phyloP scores from a whole-genome alignment of 139 green algal genomes.

The Monoraphidium neglectum region DNA sequence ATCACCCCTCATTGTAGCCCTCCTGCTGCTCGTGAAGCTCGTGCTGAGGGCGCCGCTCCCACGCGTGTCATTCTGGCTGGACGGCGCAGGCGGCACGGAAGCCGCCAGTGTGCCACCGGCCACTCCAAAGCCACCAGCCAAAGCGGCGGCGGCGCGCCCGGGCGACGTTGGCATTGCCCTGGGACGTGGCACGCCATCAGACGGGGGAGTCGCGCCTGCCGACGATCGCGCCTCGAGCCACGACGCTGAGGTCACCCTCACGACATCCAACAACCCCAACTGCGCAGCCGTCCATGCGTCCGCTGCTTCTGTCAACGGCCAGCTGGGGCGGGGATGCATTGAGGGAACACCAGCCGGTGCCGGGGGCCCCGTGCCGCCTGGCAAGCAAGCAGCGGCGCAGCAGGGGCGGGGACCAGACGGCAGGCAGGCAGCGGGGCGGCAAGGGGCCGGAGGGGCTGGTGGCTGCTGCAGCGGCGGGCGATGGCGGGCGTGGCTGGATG shows the following conservation, averaged over 20 bases:
- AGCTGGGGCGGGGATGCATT: no score
- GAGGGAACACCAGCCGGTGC: no score
- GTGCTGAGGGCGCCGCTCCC: conserved; percentile 37
- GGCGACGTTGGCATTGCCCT: neutral
- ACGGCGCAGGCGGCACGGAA: neutral
- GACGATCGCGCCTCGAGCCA: neutral
- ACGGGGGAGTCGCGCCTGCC: neutral
- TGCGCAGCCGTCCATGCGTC: no score
- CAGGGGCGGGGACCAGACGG: no score
- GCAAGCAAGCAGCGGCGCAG: no score
- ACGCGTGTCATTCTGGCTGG: neutral
- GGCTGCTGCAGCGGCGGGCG: no score
- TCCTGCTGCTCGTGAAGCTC: conserved; percentile 38
- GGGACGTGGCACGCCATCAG: neutral
- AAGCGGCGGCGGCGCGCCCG: neutral
- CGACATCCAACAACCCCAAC: no score
- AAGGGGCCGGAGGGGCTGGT: no score
- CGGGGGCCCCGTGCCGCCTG: no score
- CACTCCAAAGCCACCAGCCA: neutral
- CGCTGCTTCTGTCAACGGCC: no score
- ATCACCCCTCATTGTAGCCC: conserved; percentile 33
- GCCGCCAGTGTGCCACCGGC: neutral
- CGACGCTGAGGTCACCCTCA: neutral
- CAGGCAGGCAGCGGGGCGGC: no score
- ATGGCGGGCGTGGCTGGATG: no score